Base-by-base conservation (phyloP, 2,329 filamentous ascomycete genomes). In the Acephala macrosclerotiorum region DNA sequence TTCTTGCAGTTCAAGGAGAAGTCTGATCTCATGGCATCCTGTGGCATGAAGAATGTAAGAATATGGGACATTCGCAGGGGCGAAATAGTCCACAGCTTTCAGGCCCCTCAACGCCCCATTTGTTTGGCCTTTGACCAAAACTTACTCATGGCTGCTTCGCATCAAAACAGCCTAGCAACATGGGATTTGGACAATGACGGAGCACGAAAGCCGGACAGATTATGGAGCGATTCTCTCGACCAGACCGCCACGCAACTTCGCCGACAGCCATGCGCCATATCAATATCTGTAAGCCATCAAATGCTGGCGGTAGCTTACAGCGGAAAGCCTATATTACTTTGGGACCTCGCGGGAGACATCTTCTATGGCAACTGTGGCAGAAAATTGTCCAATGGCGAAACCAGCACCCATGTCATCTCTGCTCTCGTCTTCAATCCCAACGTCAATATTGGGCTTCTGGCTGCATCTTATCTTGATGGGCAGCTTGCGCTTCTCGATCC, bases 331-430 rank as follows among this genome's bases (percentile, higher is more conserved):
- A 76, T 79, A 49, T 74, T 66, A 6, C 65, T 80, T 16, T 80
- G 77, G 77, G 75, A 79, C 53, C 66, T 79, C n/a, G 69, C 72
- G 49, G 74, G 75, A 53, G 70, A 77, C 38, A 61, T 64, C 6
- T 76, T 73, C 61, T 70, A 69, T 56, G 77, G 78, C n/a, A 76
- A 56, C 61, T 80, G 77, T 53, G 76, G 77, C 6, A 78, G 76
- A 63, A 78, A 75, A 61, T 65, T 73, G 12, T 58, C 71, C 8
- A 74, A 58, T 58, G 76, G 77, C 51, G 68, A 76, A 42, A 77
- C 75, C 1, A 74, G 71, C 60, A 75, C 72, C 22, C 67, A 76
- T 63, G 47, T 68, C 14, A 73, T 79, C 26, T 68, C 68, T 20
- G 71, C 71, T 8, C 71, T 80, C 22, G 68, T 71, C 33, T 78